phyloP scores from a whole-genome alignment of 495 filamentous ascomycete species.

The Aspergillus sclerotiicarbonarius region DNA sequence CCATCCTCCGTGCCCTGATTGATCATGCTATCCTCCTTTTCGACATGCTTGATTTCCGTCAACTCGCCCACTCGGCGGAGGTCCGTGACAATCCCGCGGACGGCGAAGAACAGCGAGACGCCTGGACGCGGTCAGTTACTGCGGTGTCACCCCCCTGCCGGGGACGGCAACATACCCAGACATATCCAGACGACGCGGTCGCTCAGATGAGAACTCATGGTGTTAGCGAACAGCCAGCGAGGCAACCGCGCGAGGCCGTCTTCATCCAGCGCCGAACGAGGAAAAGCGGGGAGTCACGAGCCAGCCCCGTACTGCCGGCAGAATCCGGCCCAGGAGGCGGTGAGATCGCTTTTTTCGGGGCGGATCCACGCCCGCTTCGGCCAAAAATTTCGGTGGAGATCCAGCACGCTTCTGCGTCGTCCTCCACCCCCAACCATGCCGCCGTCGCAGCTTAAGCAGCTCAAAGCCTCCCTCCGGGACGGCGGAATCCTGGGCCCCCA shows the following conservation, averaged over 20 bases:
- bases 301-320: conserved; percentile 24
- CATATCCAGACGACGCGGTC: conserved; percentile 47
- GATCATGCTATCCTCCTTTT: conserved; percentile 45
- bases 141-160: background rate
- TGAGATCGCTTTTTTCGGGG: conserved; percentile 32
- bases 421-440: conserved; percentile 59
- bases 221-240: background rate
- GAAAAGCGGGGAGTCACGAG: conserved; percentile 32
- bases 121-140: conserved; percentile 28
- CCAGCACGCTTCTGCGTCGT: conserved; percentile 10
- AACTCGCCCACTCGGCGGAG: conserved; percentile 46
- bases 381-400: conserved; percentile 26
- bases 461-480: conserved; percentile 83
- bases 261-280: background rate
- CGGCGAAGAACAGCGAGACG: conserved; percentile 45
- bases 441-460: conserved; percentile 91
- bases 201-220: conserved; percentile 41
- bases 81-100: conserved; percentile 44
- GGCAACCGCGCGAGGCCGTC: background rate
- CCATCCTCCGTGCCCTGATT: conserved; percentile 51
- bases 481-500: conserved; percentile 86
- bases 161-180: conserved; percentile 29
- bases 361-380: conserved; percentile 17
- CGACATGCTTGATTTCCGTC: conserved; percentile 48
- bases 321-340: conserved; percentile 34